Evolutionary conservation across 2,329 filamentous ascomycete species (phyloP), one percentile per base, ranked within the genome.

Genomic region (Catunica adiposa): DNA sequence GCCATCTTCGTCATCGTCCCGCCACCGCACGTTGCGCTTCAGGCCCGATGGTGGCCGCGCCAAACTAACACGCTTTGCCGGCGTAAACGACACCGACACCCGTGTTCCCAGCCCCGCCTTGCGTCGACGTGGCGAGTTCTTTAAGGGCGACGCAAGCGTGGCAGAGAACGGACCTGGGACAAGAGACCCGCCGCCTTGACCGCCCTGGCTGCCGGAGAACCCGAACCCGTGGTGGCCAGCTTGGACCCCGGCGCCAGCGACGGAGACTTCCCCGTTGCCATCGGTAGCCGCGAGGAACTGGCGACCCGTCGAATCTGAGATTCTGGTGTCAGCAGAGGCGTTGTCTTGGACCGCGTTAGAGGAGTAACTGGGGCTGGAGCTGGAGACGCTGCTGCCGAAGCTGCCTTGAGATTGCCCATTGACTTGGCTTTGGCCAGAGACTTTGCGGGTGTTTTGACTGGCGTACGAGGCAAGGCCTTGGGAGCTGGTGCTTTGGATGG

Each of bases 1-100:
- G 64, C 94, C 84, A 1, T 83, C 71, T 64, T 79, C 87, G 63
- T 97, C 92, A 63, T 97, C 92, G 63, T 94, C 89, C 58, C 87
- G 82, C 92, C 92, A 98, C 61, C 90, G 80, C 4, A 98, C 90
- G 48, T 77, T 83, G 59, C 89, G 79, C 68, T 88, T 88, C 56
- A 71, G 66, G 1, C 82, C 78, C 8, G 78, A 75, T 6, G 56
- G 46, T 2, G 56, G 56, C 3, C 56, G 56, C 40, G 48, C 44
- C 48, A 58, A 22, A 48, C 53, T 58, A 20, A 55, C 37, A 67
- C 83, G 83, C 69, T 86, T 94, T 59, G 83, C 82, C 0, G 89
- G 88, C 1, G 88, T 89, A 64, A 94, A 94, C 29, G 80, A 78
- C 51, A 95, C 74, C 11, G 81, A 80, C 69, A 94, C 95, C 59